These are phyloP conservation scores for Polygonum maritimum DNA, from an alignment of 148 eudicot genomes.

Conservation along the genomic window DNA sequence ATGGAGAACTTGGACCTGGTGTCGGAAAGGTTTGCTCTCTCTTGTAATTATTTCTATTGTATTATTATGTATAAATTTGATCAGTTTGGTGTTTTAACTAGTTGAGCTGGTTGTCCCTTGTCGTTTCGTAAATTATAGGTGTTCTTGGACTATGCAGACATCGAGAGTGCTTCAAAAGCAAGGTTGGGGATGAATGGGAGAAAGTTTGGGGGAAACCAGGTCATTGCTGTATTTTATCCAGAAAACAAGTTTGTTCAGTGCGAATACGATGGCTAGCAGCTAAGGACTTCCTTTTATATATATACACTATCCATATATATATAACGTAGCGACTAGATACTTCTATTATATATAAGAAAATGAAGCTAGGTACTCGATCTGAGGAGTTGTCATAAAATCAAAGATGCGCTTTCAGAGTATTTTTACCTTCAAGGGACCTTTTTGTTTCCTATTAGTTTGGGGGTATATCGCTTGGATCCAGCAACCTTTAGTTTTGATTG, in stretches of 20 bases:
- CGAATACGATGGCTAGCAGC: slow-evolving; percentile 40
- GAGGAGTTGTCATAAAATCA: too few relatives aligned
- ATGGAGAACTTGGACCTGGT: slow-evolving; percentile 67
- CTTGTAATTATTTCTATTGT: neutral
- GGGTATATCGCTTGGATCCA: too few relatives aligned
- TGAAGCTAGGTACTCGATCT: too few relatives aligned
- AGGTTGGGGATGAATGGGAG: slow-evolving; percentile 72
- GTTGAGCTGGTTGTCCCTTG: too few relatives aligned
- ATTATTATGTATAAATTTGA: neutral
- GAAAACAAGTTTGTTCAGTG: slow-evolving; percentile 67
- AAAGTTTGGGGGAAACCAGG: slow-evolving; percentile 74
- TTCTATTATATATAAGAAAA: too few relatives aligned
- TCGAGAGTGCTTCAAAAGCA: slow-evolving; percentile 67
- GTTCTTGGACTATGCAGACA: slow-evolving; percentile 72
- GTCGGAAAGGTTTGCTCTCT: slow-evolving; percentile 69
- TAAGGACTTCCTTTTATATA: too few relatives aligned
- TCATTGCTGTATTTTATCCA: slow-evolving; percentile 60
- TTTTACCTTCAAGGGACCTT: too few relatives aligned
- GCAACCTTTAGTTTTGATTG: too few relatives aligned
- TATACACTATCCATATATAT: too few relatives aligned
- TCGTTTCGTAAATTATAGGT: slow-evolving; percentile 33
- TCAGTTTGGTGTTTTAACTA: neutral
- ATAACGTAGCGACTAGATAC: too few relatives aligned
- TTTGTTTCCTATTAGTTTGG: too few relatives aligned
- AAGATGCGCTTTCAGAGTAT: too few relatives aligned